Evolutionary conservation across 257 asterid genomes (phyloP).

Genomic region (Buddleja alternifolia): DNA sequence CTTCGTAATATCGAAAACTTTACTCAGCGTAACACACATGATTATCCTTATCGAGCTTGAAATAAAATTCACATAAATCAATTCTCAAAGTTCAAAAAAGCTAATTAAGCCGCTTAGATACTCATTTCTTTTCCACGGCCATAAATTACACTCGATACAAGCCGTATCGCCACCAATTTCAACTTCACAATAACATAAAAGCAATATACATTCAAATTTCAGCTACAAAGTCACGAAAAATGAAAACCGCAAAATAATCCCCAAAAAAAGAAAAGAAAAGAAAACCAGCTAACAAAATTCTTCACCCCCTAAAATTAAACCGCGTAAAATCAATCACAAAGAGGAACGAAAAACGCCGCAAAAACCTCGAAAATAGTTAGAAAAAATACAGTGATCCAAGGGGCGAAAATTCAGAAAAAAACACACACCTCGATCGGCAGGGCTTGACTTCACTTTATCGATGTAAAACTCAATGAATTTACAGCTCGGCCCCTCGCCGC

Average conservation of each 20-base stretch:
- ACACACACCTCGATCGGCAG: conserved; percentile 56
- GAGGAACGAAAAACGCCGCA: not conserved
- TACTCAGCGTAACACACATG: not conserved
- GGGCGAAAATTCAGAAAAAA: conserved; percentile 24
- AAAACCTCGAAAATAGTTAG: conserved; percentile 17
- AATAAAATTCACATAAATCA: conserved; percentile 5
- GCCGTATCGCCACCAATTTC: conserved; percentile 17
- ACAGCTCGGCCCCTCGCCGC: conserved; percentile 27
- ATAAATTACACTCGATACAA: conserved; percentile 9
- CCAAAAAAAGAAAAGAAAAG: not conserved
- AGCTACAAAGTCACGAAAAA: conserved; percentile 11
- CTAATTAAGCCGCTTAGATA: conserved; percentile 11
- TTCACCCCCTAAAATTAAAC: not conserved
- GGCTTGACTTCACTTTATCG: conserved; percentile 37
- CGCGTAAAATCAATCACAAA: conserved; percentile 4
- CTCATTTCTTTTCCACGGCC: conserved; percentile 11
- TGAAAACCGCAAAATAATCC: not conserved
- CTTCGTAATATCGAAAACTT: not conserved
- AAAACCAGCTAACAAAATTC: not conserved
- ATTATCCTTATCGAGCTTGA: not conserved
- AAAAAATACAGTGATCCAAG: conserved; percentile 33
- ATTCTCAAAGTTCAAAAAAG: not conserved
- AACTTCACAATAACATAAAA: not conserved
- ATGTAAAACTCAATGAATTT: conserved; percentile 17
- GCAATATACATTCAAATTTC: not conserved